Percentiles rank a stretch among this genome's conserved stretches.
Evolutionary conservation across 805 yeast species (phyloP).

Genomic region (Starmera quercuum): DNA sequence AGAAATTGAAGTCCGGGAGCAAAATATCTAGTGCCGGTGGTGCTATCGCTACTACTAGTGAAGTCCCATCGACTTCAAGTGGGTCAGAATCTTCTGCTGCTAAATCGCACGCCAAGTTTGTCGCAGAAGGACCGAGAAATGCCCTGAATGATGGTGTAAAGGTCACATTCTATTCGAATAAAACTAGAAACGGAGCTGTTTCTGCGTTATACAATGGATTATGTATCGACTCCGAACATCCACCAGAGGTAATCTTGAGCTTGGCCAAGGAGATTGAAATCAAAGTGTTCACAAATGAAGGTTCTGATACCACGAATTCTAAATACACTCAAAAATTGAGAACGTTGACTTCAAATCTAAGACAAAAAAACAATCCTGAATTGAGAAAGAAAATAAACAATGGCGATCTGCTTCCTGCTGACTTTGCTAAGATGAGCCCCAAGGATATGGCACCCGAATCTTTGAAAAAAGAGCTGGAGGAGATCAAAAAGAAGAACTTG

Average conservation of each 20-base stretch:
- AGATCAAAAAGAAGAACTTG: conserved; percentile 78
- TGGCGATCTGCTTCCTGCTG: conserved; percentile 59
- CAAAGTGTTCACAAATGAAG: conserved; percentile 57
- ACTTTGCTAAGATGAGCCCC: conserved; percentile 77
- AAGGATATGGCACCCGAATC: conserved; percentile 94
- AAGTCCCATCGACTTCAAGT: conserved; percentile 2
- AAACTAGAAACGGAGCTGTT: conserved; percentile 78
- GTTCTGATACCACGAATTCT: conserved; percentile 43
- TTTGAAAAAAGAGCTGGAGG: conserved; percentile 76
- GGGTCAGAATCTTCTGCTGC: conserved; percentile 5
- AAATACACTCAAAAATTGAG: conserved; percentile 78
- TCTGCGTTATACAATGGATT: conserved; percentile 83
- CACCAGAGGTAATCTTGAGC: conserved; percentile 52
- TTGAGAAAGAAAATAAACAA: conserved; percentile 60
- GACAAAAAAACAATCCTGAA: conserved; percentile 85
- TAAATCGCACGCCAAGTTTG: conserved; percentile 29
- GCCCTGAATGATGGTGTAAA: conserved; percentile 76
- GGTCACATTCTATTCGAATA: conserved; percentile 60
- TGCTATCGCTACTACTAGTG: conserved; percentile 6
- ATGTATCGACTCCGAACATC: conserved; percentile 65
- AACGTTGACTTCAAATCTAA: conserved; percentile 77
- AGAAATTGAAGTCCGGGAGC: conserved; percentile 20
- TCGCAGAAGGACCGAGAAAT: conserved; percentile 56
- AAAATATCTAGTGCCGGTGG: conserved; percentile 7
- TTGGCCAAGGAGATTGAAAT: conserved; percentile 67